Conservation (phyloP, 306 rosid genomes). For the Cotoneaster glaucophyllus region DNA sequence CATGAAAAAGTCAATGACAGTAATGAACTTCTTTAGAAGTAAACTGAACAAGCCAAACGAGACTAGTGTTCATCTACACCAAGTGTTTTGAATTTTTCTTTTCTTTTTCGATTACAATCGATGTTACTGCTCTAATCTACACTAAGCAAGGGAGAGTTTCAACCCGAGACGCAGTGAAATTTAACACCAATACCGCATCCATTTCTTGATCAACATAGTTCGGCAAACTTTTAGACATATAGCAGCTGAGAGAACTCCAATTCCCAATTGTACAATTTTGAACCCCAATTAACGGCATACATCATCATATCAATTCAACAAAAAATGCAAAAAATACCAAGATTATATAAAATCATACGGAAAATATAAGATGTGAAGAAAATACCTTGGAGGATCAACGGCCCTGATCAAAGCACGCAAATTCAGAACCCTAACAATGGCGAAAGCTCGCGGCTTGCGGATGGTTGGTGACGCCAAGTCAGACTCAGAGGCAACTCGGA, state of each 20-base stretch:
- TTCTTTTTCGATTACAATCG: too few species aligned
- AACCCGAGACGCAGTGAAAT: too few species aligned
- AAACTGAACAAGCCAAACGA: not conserved
- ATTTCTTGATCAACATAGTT: not conserved
- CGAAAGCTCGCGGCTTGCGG: not conserved
- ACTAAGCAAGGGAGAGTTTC: too few species aligned
- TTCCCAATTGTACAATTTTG: not conserved
- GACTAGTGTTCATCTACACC: not conserved
- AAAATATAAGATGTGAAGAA: not conserved
- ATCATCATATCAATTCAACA: not conserved
- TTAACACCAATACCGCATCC: not conserved
- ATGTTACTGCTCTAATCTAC: too few species aligned
- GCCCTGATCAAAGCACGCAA: not conserved
- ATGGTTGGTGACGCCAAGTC: not conserved
- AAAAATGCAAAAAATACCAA: not conserved
- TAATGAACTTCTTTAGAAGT: not conserved
- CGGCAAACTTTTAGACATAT: not conserved
- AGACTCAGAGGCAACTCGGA: not conserved
- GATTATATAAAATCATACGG: not conserved
- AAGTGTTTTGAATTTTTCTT: too few species aligned
- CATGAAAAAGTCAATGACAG: not conserved
- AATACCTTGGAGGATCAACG: not conserved
- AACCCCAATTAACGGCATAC: not conserved
- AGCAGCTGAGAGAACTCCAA: not conserved
- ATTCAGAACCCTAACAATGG: conserved; percentile 6